Base-by-base conservation (phyloP, 2,329 filamentous ascomycete genomes). In the Atkinsonella hypoxylon region DNA sequence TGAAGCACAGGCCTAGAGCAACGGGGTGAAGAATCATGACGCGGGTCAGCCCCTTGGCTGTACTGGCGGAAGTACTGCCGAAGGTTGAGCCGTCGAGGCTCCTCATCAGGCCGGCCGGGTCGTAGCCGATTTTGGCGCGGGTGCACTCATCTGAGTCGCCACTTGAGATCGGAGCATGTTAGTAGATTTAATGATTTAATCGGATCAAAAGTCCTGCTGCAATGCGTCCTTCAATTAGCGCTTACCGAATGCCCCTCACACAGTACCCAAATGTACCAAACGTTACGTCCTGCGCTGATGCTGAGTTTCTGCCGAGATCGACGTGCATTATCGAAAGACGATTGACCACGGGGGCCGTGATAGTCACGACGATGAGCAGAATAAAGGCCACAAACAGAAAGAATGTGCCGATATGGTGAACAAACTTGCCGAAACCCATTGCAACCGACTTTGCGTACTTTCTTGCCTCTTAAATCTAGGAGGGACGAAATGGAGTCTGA, bases 211-310 rank as follows among this genome's bases (percentile, higher is more conserved):
- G 26, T 26, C 7, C 26, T 20, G 32, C 30, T 17, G n/a, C 17
- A 20, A 7, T 30, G 18, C 34, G 34, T 15, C 7, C 34, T 36
- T 12, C 34, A 9, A 8, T 12, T 10, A 15, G 34, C 2, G 53
- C 62, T 56, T 58, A 67, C 57, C 57, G 55, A 45, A 56, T 55
- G 41, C 60, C 58, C 20, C 60, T 54, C 32, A 67, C 56, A 60
- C 81, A 84, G 61, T 74, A 78, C 8, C 81, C 81, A 64, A 82
- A 83, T 0, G 77, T 78, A 43, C 81, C 81, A 62, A 79, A 81
- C 2, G 67, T 70, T 34, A 81, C 63, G 11, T 70, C 59, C 26
- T 65, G 60, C 4, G 56, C 61, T 20, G 57, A 53, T 10, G 61
- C 64, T 26, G 61, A 56, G 55, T 70, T 67, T 42, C 38, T 41